A percentile compares a stretch with the other conserved stretches of the same genome.
These are phyloP conservation scores for Penicillium macrosclerotiorum DNA, from an alignment of 495 filamentous ascomycete species.

Conservation along the genomic window DNA sequence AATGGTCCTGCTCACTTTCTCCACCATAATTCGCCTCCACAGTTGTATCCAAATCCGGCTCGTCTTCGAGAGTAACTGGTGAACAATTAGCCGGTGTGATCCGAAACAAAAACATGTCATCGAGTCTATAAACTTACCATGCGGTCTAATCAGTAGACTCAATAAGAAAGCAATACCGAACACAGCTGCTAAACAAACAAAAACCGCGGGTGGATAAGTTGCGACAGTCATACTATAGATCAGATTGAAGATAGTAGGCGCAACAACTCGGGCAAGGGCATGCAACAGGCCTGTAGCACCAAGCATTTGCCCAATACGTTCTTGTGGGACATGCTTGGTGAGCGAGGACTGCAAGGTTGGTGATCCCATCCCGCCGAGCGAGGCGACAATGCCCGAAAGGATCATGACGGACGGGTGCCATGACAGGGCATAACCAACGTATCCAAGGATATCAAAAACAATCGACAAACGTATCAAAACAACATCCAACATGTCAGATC, in stretches of 20 bases:
- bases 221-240: constrained; percentile 81
- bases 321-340: constrained; percentile 85
- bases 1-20: constrained; percentile 17
- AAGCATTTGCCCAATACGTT: constrained; percentile 77
- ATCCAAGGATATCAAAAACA: constrained; percentile 74
- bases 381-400: constrained; percentile 64
- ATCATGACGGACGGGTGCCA: constrained; percentile 56
- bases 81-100: constrained; percentile 3
- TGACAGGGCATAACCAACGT: constrained; percentile 67
- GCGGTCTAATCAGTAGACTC: constrained; percentile 67
- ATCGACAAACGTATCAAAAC: constrained; percentile 71
- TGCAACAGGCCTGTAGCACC: constrained; percentile 86
- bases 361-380: constrained; percentile 78
- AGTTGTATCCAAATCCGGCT: constrained; percentile 7
- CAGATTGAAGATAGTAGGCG: constrained; percentile 77
- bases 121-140: constrained; percentile 54
- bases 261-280: constrained; percentile 72
- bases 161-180: constrained; percentile 65
- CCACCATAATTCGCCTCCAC: constrained; percentile 24
- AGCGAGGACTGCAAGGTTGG: constrained; percentile 79
- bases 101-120: not conserved
- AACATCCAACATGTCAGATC: constrained; percentile 79
- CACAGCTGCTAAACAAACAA: constrained; percentile 64
- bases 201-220: constrained; percentile 75
- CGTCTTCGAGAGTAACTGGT: constrained; percentile 20